Evolutionary conservation across 164 flowering plant genomes (phyloP), one percentile per base, ranked within the genome.

Genomic region (Aristolochia fimbriata): DNA sequence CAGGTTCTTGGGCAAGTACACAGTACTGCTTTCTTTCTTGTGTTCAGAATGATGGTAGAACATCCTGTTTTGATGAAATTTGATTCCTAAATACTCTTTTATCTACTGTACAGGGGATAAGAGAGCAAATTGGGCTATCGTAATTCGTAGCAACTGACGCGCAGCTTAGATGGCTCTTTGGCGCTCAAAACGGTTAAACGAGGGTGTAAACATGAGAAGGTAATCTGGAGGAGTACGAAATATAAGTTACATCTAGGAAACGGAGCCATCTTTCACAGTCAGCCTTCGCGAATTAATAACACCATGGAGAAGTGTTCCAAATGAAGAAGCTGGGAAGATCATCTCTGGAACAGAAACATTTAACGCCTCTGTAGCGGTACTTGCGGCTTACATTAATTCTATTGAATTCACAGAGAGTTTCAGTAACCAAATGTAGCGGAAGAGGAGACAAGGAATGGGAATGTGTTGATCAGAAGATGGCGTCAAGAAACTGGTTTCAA

Each of bases 401-500:
- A 37, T 48, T 24, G 25, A 30, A 24, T 60, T 60, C 37, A 33
- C 54, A 48, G 19, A 25, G 55, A 22, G 33, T 13, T 22, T 25
- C 16, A 48, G 30, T 37, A 11, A 25, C 62, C n/a, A 48, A 60
- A 60, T 49, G 62, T 30, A 60, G 54, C 19, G 47, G 45, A 61
- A 61, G 17, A 51, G 57, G 46, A 33, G 55, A 31, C 48, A 51
- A 37, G 30, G 57, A 31, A 33, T 33, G 64, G 64, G 64, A 61
- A 61, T 61, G 30, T 51, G 30, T 17, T 5, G 24, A 51, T 13
- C n/a, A 20, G 20, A 14, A 27, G 25, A 31, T 27, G 46, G 47
- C 19, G 50, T 60, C 46, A 60, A 49, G 41, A 7, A 3, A 37
- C 9, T 37, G 43, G 43, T 37, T n/a, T 37, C 43, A 37, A 37